Conservation (phyloP, 371 early-diverging fungal genomes). For the Actinomortierella ambigua region DNA sequence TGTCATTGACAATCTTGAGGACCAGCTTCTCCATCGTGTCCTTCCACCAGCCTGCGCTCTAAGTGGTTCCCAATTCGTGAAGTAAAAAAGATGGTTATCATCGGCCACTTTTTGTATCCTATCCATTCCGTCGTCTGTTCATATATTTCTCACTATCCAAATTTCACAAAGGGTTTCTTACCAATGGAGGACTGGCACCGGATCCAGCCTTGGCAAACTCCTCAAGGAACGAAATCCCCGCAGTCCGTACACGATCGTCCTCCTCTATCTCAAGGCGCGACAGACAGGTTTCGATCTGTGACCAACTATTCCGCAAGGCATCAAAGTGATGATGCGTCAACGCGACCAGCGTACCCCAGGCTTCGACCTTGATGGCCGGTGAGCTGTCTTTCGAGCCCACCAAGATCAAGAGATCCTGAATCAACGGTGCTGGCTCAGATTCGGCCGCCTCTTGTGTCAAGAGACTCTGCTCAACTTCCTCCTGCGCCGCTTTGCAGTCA, state of each 20-base stretch:
- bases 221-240: constrained; percentile 25
- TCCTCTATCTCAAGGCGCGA: not conserved
- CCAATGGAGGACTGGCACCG: constrained; percentile 8
- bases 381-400: constrained; percentile 2
- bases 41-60: constrained; percentile 56
- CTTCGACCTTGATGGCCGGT: constrained; percentile 15
- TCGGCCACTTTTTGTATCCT: too few relatives aligned
- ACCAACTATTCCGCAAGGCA: constrained; percentile 9
- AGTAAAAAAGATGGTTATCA: not conserved
- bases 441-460: not conserved
- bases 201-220: constrained; percentile 30
- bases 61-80: too few relatives aligned
- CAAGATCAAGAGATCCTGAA: constrained; percentile 14
- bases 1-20: constrained; percentile 51
- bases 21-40: constrained; percentile 53
- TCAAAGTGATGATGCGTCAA: constrained; percentile 23
- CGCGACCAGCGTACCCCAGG: constrained; percentile 26
- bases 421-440: not conserved
- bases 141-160: too few relatives aligned
- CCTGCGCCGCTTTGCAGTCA: constrained; percentile 19
- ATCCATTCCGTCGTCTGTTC: too few relatives aligned
- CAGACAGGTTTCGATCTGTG: constrained; percentile 17
- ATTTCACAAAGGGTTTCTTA: too few relatives aligned
- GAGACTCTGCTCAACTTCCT: constrained; percentile 15
- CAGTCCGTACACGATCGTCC: constrained; percentile 18